Evolutionary conservation across 2,329 filamentous ascomycete genomes (phyloP).

Genomic region (Arachnopeziza araneosa): DNA sequence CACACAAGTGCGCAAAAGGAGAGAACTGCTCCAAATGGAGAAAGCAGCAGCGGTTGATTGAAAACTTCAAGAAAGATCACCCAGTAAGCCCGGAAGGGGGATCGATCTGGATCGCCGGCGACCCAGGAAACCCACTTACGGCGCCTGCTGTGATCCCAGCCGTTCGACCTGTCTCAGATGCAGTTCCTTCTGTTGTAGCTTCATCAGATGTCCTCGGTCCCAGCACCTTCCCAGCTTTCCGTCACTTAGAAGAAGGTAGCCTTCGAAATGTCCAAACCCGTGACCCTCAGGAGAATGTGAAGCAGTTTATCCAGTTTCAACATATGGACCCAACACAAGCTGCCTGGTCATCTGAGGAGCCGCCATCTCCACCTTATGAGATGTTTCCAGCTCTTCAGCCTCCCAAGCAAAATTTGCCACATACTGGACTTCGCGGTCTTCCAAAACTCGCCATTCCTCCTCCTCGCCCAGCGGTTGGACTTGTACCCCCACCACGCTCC

Average conservation of each 20-base stretch:
- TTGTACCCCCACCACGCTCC: slow-evolving; percentile 22
- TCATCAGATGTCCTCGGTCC: slow-evolving; percentile 87
- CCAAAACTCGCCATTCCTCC: slow-evolving; percentile 58
- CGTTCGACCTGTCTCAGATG: slow-evolving; percentile 66
- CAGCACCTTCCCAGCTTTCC: slow-evolving; percentile 55
- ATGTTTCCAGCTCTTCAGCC: slow-evolving; percentile 42
- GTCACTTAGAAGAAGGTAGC: slow-evolving; percentile 66
- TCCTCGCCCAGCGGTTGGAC: slow-evolving; percentile 20
- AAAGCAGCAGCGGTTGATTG: slow-evolving; percentile 72
- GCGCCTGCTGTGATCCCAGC: slow-evolving; percentile 39
- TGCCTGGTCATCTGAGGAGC: slow-evolving; percentile 46
- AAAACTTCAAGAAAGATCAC: slow-evolving; percentile 69
- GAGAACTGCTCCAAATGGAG: slow-evolving; percentile 79
- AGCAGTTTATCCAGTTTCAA: slow-evolving; percentile 86
- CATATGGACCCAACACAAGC: slow-evolving; percentile 45
- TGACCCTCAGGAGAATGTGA: slow-evolving; percentile 88
- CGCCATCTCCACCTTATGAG: slow-evolving; percentile 65
- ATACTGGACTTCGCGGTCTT: slow-evolving; percentile 51
- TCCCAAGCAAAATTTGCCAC: slow-evolving; percentile 31
- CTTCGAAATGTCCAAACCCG: slow-evolving; percentile 64
- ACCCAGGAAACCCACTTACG: slow-evolving; percentile 71
- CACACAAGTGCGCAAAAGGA: slow-evolving; percentile 79
- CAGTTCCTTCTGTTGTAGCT: slow-evolving; percentile 75
- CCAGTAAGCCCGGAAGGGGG: slow-evolving; percentile 58
- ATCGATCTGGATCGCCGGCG: slow-evolving; percentile 69